phyloP scores from a whole-genome alignment of 768 basidiomycete genomes.

The Hortiboletus flavorubellus region DNA sequence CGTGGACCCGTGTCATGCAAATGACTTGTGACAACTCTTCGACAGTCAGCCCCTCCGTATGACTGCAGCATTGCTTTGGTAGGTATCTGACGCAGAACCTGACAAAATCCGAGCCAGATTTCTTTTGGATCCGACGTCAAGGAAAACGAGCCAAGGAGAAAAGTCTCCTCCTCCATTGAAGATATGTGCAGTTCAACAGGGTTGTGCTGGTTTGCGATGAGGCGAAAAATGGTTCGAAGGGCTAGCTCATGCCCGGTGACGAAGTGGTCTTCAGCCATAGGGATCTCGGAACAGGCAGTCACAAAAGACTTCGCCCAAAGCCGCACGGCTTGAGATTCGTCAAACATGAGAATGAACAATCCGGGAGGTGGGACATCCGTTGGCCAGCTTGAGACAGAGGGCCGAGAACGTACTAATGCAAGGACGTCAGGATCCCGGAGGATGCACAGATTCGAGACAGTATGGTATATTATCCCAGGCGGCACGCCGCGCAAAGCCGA shows the following conservation, averaged over 20 bases:
- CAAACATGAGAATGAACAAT: slow-evolving; percentile 55
- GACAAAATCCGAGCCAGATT: slow-evolving; percentile 51
- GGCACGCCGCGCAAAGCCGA: slow-evolving; percentile 41
- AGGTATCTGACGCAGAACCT: slow-evolving; percentile 54
- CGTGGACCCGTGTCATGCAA: slow-evolving; percentile 56
- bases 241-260: slow-evolving; percentile 44
- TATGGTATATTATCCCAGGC: slow-evolving; percentile 56
- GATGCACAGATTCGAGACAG: slow-evolving; percentile 58
- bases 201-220: slow-evolving; percentile 9
- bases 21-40: slow-evolving; percentile 57
- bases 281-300: slow-evolving; percentile 35
- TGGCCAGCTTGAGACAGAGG: slow-evolving; percentile 47
- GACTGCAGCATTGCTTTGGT: slow-evolving; percentile 36
- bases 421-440: slow-evolving; percentile 51
- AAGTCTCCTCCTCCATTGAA: slow-evolving; percentile 4
- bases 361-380: slow-evolving; percentile 56
- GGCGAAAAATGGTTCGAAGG: slow-evolving; percentile 38
- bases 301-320: slow-evolving; percentile 57
- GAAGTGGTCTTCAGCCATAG: slow-evolving; percentile 50
- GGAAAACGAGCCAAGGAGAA: slow-evolving; percentile 10
- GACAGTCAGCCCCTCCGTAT: slow-evolving; percentile 40
- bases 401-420: slow-evolving; percentile 24
- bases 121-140: slow-evolving; percentile 40
- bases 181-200: neutral
- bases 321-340: slow-evolving; percentile 46